These are phyloP conservation scores for Mycena rebaudengoi DNA, from an alignment of 768 basidiomycete genomes.

Conservation along the genomic window DNA sequence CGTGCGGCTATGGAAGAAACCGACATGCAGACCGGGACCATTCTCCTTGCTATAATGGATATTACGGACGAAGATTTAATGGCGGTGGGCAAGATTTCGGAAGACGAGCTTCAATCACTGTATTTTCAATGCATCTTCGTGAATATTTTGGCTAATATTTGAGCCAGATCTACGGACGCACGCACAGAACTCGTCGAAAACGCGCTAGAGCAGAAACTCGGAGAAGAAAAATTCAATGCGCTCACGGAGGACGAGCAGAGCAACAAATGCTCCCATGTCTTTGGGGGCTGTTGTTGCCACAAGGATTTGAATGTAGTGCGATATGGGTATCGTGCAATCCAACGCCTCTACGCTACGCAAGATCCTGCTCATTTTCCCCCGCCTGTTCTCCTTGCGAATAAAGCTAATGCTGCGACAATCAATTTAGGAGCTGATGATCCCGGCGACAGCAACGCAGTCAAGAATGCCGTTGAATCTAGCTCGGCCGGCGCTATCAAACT, in stretches of 20 bases:
- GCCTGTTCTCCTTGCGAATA: conserved; percentile 36
- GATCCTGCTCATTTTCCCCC: conserved; percentile 16
- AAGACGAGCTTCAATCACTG: background rate
- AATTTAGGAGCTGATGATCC: conserved; percentile 7
- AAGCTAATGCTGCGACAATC: conserved; percentile 34
- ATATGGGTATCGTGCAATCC: conserved; percentile 28
- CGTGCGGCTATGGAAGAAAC: too few species aligned
- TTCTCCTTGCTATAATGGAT: too few species aligned
- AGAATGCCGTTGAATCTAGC: conserved; percentile 30
- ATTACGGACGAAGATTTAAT: too few species aligned
- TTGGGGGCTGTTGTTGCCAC: conserved; percentile 40
- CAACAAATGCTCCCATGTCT: conserved; percentile 23
- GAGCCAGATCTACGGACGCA: background rate
- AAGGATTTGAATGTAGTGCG: conserved; percentile 43
- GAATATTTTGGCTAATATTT: background rate
- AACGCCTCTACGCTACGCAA: conserved; percentile 15
- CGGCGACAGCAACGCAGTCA: conserved; percentile 15
- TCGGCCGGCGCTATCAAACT: conserved; percentile 34
- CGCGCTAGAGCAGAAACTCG: background rate
- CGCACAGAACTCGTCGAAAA: background rate
- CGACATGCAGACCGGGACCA: too few species aligned
- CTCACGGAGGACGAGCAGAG: background rate
- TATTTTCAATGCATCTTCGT: background rate
- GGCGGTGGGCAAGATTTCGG: too few species aligned
- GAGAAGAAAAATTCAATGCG: background rate